A percentile compares a stretch with the other conserved stretches of the same genome.
These are phyloP conservation scores for Noccaea bulbosa DNA, from an alignment of 345 rosid species.

Conservation along the genomic window DNA sequence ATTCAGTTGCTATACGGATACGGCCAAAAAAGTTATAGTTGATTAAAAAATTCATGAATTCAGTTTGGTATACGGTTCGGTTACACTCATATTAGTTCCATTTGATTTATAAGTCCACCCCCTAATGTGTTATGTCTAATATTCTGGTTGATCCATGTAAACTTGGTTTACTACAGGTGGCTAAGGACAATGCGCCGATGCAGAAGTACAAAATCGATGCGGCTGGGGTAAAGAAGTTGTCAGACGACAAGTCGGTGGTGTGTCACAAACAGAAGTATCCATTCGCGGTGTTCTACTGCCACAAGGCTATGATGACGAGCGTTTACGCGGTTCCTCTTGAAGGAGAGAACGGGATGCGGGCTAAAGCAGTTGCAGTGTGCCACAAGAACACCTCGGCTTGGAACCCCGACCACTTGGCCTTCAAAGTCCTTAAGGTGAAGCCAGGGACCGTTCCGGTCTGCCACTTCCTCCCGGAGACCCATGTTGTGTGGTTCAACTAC, in stretches of 20 bases:
- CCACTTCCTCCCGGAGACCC: constrained; percentile 85
- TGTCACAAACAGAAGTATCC: constrained; percentile 87
- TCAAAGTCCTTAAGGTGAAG: constrained; percentile 71
- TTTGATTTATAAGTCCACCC: not conserved
- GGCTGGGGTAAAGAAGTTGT: constrained; percentile 50
- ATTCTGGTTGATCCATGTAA: not conserved
- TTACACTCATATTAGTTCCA: not conserved
- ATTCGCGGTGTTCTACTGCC: constrained; percentile 85
- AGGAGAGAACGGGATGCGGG: constrained; percentile 66
- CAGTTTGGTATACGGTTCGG: not conserved
- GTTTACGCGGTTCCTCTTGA: constrained; percentile 60
- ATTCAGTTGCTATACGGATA: not conserved
- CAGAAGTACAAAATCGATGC: constrained; percentile 56
- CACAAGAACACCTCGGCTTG: constrained; percentile 83
- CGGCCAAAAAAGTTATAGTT: no score
- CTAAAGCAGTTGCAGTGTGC: constrained; percentile 76
- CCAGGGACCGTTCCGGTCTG: constrained; percentile 75
- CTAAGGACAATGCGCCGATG: constrained; percentile 42
- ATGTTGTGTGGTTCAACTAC: constrained; percentile 65
- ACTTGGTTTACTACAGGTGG: constrained; percentile 25
- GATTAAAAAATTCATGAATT: no score
- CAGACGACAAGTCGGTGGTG: constrained; percentile 54
- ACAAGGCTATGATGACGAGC: constrained; percentile 57
- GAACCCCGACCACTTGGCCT: constrained; percentile 85
- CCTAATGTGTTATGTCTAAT: constrained; percentile 3